A percentile compares a stretch with the other conserved stretches of the same genome.
phyloP scores from a whole-genome alignment of 2,329 filamentous ascomycete genomes.

The Basipetospora chlamydospora region DNA sequence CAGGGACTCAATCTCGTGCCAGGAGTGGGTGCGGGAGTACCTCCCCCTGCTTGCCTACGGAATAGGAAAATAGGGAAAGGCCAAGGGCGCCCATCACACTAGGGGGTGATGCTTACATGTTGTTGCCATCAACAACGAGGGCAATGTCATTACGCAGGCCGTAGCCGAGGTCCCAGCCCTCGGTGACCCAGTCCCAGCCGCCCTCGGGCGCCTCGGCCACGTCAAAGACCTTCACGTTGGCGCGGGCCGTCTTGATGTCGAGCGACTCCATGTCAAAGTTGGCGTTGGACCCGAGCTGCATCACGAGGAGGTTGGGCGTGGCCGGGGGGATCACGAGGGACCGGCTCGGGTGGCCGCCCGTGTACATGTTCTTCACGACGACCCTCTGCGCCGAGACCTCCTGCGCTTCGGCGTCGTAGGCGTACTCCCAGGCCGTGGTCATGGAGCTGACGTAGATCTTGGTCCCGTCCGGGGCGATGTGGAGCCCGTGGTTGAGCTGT shows the following conservation, averaged over 20 bases:
- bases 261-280: conserved; percentile 23
- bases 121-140: conserved; percentile 32
- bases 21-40: too few species aligned
- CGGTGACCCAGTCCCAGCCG: conserved; percentile 23
- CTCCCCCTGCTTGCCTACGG: too few species aligned
- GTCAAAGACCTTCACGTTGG: conserved; percentile 28
- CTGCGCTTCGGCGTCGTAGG: conserved; percentile 34
- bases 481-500: conserved; percentile 24
- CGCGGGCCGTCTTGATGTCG: conserved; percentile 18
- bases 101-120: conserved; percentile 5
- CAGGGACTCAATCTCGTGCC: too few species aligned
- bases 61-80: background rate
- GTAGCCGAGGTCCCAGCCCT: conserved; percentile 24
- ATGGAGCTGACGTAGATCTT: conserved; percentile 24
- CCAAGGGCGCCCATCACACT: background rate
- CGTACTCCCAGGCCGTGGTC: conserved; percentile 36
- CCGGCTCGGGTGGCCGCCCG: conserved; percentile 23
- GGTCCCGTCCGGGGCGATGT: conserved; percentile 22
- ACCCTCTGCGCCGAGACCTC: conserved; percentile 29
- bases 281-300: conserved; percentile 23
- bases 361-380: conserved; percentile 22
- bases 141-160: conserved; percentile 48
- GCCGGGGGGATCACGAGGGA: conserved; percentile 20
- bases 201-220: conserved; percentile 18
- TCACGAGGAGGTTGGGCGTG: conserved; percentile 21